Percentiles rank a stretch among this genome's conserved stretches.
Conservation (phyloP, 306 rosid species). For the Fagus crenata region DNA sequence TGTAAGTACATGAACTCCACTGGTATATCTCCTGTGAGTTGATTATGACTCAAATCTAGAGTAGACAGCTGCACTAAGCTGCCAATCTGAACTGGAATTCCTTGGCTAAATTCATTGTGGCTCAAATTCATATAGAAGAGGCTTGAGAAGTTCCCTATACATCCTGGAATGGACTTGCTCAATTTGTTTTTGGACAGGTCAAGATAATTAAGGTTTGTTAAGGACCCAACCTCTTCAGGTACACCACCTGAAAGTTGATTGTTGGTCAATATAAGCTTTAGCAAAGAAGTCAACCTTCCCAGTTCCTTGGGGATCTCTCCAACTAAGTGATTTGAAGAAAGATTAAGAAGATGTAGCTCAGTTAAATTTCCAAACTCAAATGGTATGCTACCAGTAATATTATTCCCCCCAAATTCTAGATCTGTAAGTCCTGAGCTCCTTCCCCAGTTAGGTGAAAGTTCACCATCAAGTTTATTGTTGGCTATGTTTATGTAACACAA, state of each 20-base stretch:
- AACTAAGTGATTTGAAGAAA: slow-evolving; percentile 21
- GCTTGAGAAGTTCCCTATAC: not conserved
- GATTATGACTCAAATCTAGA: slow-evolving; percentile 13
- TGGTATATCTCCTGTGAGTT: slow-evolving; percentile 1
- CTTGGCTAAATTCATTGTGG: slow-evolving; percentile 2
- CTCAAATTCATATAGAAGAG: slow-evolving; percentile 21
- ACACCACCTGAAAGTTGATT: slow-evolving; percentile 17
- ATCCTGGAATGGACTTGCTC: slow-evolving; percentile 1
- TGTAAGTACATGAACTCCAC: not conserved
- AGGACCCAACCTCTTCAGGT: not conserved
- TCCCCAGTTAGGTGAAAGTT: slow-evolving; percentile 16
- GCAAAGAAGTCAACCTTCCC: slow-evolving; percentile 12
- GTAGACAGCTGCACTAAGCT: not conserved
- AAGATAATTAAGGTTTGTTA: slow-evolving; percentile 8
- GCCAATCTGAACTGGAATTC: slow-evolving; percentile 9
- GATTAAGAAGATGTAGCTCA: slow-evolving; percentile 4
- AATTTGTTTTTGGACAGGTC: slow-evolving; percentile 8
- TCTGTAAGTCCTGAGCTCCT: not conserved
- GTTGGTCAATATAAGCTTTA: not conserved
- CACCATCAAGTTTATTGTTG: not conserved
- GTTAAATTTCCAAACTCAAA: not conserved
- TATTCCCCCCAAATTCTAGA: not conserved
- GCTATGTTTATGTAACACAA: not conserved
- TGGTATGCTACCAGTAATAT: slow-evolving; percentile 7
- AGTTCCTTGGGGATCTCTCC: slow-evolving; percentile 9